These are phyloP conservation scores for Nepenthes gracilis DNA, from an alignment of 148 eudicot genomes.

Conservation along the genomic window DNA sequence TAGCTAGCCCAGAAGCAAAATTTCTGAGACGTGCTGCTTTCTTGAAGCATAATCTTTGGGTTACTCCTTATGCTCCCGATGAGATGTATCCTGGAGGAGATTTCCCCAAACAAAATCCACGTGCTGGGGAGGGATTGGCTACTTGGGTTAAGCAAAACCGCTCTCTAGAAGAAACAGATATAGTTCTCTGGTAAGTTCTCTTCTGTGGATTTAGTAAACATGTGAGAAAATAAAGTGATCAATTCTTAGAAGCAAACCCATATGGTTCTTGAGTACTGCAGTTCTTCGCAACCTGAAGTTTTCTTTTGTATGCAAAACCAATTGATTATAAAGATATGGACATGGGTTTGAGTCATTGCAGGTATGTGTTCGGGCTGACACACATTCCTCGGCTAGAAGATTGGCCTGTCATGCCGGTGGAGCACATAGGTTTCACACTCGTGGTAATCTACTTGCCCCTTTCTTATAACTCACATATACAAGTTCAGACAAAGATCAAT, in stretches of 20 bases:
- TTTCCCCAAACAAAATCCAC: constrained; percentile 96
- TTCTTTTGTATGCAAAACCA: not conserved
- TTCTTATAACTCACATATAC: no score
- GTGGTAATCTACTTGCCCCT: constrained; percentile 39
- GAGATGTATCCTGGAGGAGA: constrained; percentile 96
- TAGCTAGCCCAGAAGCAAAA: constrained; percentile 90
- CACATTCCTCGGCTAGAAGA: constrained; percentile 94
- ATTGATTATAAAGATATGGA: not conserved
- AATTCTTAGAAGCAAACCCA: no score
- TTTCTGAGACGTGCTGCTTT: constrained; percentile 91
- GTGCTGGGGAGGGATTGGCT: constrained; percentile 87
- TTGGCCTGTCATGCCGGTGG: constrained; percentile 99
- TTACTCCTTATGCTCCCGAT: constrained; percentile 56
- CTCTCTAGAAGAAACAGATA: constrained; percentile 77
- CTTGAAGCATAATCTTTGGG: constrained; percentile 97
- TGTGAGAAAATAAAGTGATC: not conserved
- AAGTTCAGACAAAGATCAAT: no score
- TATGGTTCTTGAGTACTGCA: not conserved
- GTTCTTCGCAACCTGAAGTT: not conserved
- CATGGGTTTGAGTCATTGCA: constrained; percentile 14
- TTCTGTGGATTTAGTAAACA: not conserved
- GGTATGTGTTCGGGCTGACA: constrained; percentile 94
- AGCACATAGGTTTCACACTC: constrained; percentile 78
- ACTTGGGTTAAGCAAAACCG: constrained; percentile 90
- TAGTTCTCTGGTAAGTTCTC: constrained; percentile 75